Conservation (phyloP, 73 alveolate genomes). For the Durusdinium trenchii region DNA sequence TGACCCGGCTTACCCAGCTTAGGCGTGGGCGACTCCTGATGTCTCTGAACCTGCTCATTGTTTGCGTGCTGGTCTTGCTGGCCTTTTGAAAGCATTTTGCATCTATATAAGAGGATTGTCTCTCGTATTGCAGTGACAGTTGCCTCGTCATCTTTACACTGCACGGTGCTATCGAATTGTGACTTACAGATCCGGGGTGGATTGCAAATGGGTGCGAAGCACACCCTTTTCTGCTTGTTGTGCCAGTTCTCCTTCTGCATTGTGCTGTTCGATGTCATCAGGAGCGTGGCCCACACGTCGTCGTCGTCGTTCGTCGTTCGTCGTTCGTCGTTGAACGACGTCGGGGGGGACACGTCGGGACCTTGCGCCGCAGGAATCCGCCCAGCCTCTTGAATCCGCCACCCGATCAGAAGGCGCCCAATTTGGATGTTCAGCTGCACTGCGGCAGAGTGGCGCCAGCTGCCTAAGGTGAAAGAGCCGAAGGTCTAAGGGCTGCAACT, state of each 20-base stretch:
- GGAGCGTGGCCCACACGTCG: not conserved
- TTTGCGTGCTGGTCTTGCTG: slow-evolving; percentile 44
- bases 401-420: slow-evolving; percentile 92
- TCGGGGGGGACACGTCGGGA: not conserved
- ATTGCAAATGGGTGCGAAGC: not conserved
- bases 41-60: slow-evolving; percentile 81
- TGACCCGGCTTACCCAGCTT: not conserved
- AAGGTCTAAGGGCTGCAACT: too few relatives aligned
- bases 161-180: too few relatives aligned
- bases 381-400: slow-evolving; percentile 79
- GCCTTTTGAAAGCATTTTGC: too few relatives aligned
- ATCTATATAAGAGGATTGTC: too few relatives aligned
- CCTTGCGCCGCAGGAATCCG: slow-evolving; percentile 11
- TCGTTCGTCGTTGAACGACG: not conserved
- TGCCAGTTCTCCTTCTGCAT: slow-evolving; percentile 76
- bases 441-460: not conserved
- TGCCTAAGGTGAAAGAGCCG: not conserved
- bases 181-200: too few relatives aligned
- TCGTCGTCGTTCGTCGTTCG: not conserved
- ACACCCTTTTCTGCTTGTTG: not conserved
- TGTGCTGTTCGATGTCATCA: slow-evolving; percentile 75
- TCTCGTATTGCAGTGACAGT: not conserved
- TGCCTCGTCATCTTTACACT: too few relatives aligned
- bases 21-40: slow-evolving; percentile 80
- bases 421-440: too few relatives aligned